Base-by-base conservation (phyloP, 805 yeast species). In the Starmerella riodocensis region DNA sequence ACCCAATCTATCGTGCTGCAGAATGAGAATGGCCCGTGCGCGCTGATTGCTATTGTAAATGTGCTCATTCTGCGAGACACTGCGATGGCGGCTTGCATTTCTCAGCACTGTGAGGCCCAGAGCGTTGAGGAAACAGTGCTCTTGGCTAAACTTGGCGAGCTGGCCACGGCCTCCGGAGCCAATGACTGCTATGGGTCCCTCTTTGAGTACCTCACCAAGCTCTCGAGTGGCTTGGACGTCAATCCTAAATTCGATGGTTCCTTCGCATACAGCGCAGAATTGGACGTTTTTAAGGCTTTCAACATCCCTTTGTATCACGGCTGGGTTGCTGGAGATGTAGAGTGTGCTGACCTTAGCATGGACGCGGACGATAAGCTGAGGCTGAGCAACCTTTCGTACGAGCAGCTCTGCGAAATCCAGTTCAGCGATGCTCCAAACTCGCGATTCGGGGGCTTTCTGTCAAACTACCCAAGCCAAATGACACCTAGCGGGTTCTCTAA, bases 21-120 rank as follows among this genome's bases (percentile, higher is more conserved):
- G 61, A 81, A 82, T 46, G 65, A 61, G 34, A 83, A 84, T 53
- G 95, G 95, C 0, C 94, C 95, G 0, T 85, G 94, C 54, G 93
- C 94, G 2, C 58, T 86, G 28, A 68, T 86, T 12, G 86, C 94
- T 0, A 60, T 86, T 29, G 67, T 74, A 35, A 86, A 86, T 54
- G 70, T 83, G 0, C 55, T 86, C 13, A 55, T 83, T 6, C 57
- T 85, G 16, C 61, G 73, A 3, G 67, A 67, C 32, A 19, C 49
- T 1, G 44, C 50, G 2, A 37, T 48, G 37, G 48, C 46, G 3
- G 40, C 41, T 4, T 39, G 19, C 19, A 31, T 47, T 3, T 14
- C 17, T 11, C 11, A n/a, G 2, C 17, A 34, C 6, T 19, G 11
- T 6, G 17, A 14, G 11, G 18, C 11, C 6, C 26, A 29, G 6